Base-by-base conservation (phyloP, 768 basidiomycete genomes). In the Rhizopogon vinicolor region DNA sequence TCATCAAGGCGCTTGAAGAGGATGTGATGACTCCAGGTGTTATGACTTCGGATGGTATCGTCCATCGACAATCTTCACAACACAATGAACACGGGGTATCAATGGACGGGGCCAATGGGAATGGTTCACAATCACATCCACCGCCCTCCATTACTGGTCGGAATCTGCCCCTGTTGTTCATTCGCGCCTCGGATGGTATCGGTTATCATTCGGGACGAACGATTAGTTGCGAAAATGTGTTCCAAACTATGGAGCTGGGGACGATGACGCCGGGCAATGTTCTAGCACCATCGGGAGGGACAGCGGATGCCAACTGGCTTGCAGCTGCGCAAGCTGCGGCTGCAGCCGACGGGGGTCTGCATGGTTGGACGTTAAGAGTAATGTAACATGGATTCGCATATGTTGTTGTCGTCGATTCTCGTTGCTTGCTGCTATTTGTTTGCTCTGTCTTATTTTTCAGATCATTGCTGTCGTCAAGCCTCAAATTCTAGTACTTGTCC, bases 171-270 rank as follows among this genome's bases (percentile, higher is more conserved):
- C 65, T 93, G 60, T 68, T 93, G 40, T 93, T 93, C 66, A 91
- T 93, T 55, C 84, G 91, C 33, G 76, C 86, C 14, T 81, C 75
- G 41, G 91, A 93, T 62, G 90, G 92, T n/a, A 84, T 93, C 31
- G 91, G 91, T 4, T 93, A 92, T 68, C 89, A 92, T 67, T 92
- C 92, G 19, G 91, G 91, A 39, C 82, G 90, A 58, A 89, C 87
- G 42, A 84, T 93, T 55, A 80, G 89, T 16, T 89, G 88, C 65
- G 91, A 93, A 67, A 89, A 89, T 64, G 80, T 89, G 16, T 89
- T 90, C 69, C 83, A 86, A 63, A 69, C 75, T 14, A 79, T 91
- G 71, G 85, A 88, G 64, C 74, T 91, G 48, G 75, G 76, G 33
- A 75, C 71, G 25, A 78, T 85, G 63, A 60, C 68, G 18, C 65